Base-by-base conservation (phyloP, 1,139 yeast species). In the Suhomyces panamericanus region DNA sequence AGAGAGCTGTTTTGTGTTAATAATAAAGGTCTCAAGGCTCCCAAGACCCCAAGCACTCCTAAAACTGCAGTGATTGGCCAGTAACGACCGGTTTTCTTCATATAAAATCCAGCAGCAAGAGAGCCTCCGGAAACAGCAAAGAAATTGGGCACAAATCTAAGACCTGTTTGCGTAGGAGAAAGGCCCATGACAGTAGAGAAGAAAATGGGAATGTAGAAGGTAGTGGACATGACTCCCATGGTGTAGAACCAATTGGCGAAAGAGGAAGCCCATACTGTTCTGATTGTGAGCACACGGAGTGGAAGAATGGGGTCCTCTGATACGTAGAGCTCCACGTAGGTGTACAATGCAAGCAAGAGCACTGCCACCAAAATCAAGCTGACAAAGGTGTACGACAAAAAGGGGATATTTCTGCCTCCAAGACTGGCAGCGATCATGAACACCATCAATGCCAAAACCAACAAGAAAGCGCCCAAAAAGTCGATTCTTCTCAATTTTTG, bases 261-360 rank as follows among this genome's bases (percentile, higher is more conserved):
- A 5, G 89, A 80, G 1, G 87, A 81, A 11, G 86, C 78, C 41
- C 81, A 60, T 6, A 85, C 79, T 0, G 89, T 81, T 51, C 85
- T 71, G 44, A 80, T 75, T 8, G 67, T 60, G 56, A 85, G 61
- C 50, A 85, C 70, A 15, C 68, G 66, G 34, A 85, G 63, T 2
- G 91, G 93, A 44, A 84, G 67, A 29, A 85, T 82, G 3, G 95
- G 95, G 57, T 85, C 89, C 6, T 64, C 66, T 1, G 89, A 80
- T 24, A 78, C 69, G 38, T 70, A 62, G 22, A 70, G 53, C 59
- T 87, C 95, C 31, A 79, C 71, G 47, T 74, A 73, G 39, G 79
- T 71, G 49, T 82, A 75, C 0, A 54, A 53, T 2, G 40, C 50
- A 20, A 73, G 55, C 5, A 69, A 54, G 0, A 59, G 31, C 4